Percentiles rank a stretch among this genome's conserved stretches.
Conservation (phyloP, 306 rosid species). For the Glycine soja region DNA sequence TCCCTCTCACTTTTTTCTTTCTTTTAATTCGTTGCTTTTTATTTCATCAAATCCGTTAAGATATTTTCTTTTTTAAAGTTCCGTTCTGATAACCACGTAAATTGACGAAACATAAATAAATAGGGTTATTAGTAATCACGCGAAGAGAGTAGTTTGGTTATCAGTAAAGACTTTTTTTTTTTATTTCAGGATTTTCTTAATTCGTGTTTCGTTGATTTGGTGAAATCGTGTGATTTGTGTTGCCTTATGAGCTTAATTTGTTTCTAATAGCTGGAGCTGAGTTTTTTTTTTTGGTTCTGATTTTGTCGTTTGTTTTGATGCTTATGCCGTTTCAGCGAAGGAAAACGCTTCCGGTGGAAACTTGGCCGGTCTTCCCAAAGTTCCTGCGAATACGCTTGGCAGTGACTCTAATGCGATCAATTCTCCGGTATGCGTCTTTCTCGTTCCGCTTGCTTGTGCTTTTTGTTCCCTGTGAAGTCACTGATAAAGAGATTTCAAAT, state of each 20-base stretch:
- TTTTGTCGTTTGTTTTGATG: not conserved
- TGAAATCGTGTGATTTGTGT: conserved; percentile 1
- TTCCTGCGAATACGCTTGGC: conserved; percentile 75
- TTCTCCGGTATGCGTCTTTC: conserved; percentile 65
- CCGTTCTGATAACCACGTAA: not conserved
- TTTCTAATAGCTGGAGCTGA: not conserved
- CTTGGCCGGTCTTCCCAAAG: conserved; percentile 68
- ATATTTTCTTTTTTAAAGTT: not conserved
- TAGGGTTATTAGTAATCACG: not conserved
- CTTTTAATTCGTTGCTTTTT: not conserved
- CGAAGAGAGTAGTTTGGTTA: not conserved
- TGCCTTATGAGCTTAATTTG: not conserved
- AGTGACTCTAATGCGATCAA: conserved; percentile 68
- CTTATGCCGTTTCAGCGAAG: conserved; percentile 56
- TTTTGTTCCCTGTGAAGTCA: not conserved
- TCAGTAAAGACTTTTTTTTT: too few species aligned
- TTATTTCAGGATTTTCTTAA: not conserved
- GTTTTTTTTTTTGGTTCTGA: conserved; percentile 12
- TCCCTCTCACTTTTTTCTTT: not conserved
- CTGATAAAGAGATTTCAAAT: conserved; percentile 2
- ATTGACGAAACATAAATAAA: not conserved
- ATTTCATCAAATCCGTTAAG: not conserved
- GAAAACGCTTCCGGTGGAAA: conserved; percentile 69
- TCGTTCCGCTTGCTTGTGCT: not conserved
- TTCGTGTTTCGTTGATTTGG: not conserved